These are phyloP conservation scores for Fusarium floridanum DNA, from an alignment of 2,329 filamentous ascomycete genomes.

Conservation along the genomic window DNA sequence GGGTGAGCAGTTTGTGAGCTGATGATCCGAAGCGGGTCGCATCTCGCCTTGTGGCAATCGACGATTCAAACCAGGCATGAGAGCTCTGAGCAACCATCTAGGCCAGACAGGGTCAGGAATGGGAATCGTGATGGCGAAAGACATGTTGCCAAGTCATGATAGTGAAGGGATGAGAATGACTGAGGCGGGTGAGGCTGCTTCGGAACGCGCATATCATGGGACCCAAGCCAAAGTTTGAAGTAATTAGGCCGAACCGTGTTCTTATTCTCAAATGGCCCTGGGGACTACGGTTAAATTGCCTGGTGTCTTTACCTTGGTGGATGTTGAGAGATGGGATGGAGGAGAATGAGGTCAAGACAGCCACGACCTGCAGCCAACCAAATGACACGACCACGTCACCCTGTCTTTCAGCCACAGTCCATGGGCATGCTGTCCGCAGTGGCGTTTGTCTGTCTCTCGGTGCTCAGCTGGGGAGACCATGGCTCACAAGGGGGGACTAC, in stretches of 20 bases:
- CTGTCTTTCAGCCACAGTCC: conserved; percentile 11
- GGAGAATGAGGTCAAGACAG: not conserved
- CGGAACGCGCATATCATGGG: not conserved
- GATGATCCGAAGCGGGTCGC: conserved; percentile 7
- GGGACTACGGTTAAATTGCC: not conserved
- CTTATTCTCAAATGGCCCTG: not conserved
- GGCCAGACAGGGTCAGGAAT: not conserved
- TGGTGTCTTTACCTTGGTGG: not conserved
- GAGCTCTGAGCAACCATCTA: not conserved
- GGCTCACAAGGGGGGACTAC: not conserved
- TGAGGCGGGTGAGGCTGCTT: not conserved
- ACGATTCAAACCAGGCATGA: not conserved
- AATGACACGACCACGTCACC: not conserved
- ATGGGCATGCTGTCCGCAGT: conserved; percentile 3
- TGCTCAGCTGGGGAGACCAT: not conserved
- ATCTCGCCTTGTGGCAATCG: conserved; percentile 8
- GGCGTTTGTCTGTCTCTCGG: conserved; percentile 10
- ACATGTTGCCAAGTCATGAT: not conserved
- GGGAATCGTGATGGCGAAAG: not conserved
- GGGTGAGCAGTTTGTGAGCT: conserved; percentile 2
- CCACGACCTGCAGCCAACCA: not conserved
- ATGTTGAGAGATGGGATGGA: not conserved
- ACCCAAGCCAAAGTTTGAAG: not conserved
- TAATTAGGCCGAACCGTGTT: not conserved
- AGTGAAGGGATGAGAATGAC: not conserved